Percentiles rank a stretch among this genome's conserved stretches.
These are phyloP conservation scores for Vanrija sp. DNA, from an alignment of 1,284 basidiomycete species.

Conservation along the genomic window DNA sequence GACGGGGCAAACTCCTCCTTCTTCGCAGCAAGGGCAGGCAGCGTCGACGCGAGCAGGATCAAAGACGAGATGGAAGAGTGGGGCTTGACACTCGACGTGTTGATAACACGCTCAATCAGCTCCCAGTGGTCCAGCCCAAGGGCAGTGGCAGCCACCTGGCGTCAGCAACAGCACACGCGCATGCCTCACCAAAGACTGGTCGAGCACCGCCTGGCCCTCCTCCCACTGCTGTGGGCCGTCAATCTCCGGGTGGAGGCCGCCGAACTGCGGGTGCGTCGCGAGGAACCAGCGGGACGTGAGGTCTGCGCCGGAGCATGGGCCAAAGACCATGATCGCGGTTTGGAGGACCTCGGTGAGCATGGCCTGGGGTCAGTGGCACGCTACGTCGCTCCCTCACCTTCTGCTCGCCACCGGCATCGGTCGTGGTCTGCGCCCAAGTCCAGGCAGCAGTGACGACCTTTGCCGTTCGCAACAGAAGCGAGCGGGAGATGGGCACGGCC, in stretches of 20 bases:
- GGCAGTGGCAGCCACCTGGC: neutral
- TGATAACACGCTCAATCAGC: constrained; percentile 21
- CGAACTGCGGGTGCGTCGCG: constrained; percentile 24
- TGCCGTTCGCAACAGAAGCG: constrained; percentile 11
- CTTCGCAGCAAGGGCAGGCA: constrained; percentile 2
- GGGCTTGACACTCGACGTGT: constrained; percentile 14
- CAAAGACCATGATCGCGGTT: constrained; percentile 24
- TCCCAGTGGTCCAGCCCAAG: constrained; percentile 16
- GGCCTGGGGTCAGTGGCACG: constrained; percentile 14
- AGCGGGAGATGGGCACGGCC: constrained; percentile 14
- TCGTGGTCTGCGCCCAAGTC: constrained; percentile 26
- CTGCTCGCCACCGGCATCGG: constrained; percentile 36
- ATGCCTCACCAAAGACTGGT: constrained; percentile 15
- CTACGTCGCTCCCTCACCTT: constrained; percentile 14
- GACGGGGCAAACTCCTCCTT: constrained; percentile 1
- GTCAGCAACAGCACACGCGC: neutral
- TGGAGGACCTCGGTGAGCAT: constrained; percentile 29
- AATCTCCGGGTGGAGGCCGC: constrained; percentile 11
- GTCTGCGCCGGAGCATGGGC: constrained; percentile 20
- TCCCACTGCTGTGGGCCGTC: constrained; percentile 9
- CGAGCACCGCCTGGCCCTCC: constrained; percentile 14
- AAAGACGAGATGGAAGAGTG: constrained; percentile 28
- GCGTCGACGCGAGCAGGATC: constrained; percentile 22
- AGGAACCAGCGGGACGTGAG: constrained; percentile 33
- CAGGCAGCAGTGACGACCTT: constrained; percentile 20